Base-by-base conservation (phyloP, 2,329 filamentous ascomycete species). In the Eutypella sp. region DNA sequence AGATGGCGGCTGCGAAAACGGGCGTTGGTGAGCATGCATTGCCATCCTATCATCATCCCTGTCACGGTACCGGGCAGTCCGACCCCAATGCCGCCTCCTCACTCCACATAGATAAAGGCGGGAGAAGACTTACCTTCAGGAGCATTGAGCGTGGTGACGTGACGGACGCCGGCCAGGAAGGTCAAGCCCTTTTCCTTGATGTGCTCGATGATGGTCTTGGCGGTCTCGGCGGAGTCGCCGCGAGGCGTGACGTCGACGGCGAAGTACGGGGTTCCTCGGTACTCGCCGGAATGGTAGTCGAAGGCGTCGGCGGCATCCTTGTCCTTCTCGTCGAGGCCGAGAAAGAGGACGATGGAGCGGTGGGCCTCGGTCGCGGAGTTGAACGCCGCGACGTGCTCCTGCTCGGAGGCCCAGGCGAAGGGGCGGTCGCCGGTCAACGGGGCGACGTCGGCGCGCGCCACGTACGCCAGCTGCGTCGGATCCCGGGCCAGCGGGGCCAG, bases 191-290 rank as follows among this genome's bases (percentile, higher is more conserved):
- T 78, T 6, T 62, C 68, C 60, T 86, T 78, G 52, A 84, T 66
- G 3, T 67, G 68, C 45, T 78, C 70, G 27, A 86, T 75, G 6
- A 91, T 70, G 23, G 70, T 70, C 47, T 79, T 78, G 1, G 83
- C 83, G 37, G 78, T 78, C 3, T 84, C 80, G 47, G 78, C 80
- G 29, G 82, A 70, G 3, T 72, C 72, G 1, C 79, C 84, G 51
- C 77, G 81, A 0, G 89, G 85, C 3, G 91, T 95, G 18, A 96
- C 78, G 63, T 97, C 93, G 11, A 99, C 66, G 2, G 91, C 92
- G 62, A 97, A 99, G 68, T 84, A 95, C 2, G 93, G 91, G 41
- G 78, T 76, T 3, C 92, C 93, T 27, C 74, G 78, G 63, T 95
- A 95, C 40, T 81, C 81, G 48, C 81, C n/a, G n/a, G n/a, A n/a